phyloP scores from a whole-genome alignment of 2,329 filamentous ascomycete genomes.

The Cucurbitaria berberidis region DNA sequence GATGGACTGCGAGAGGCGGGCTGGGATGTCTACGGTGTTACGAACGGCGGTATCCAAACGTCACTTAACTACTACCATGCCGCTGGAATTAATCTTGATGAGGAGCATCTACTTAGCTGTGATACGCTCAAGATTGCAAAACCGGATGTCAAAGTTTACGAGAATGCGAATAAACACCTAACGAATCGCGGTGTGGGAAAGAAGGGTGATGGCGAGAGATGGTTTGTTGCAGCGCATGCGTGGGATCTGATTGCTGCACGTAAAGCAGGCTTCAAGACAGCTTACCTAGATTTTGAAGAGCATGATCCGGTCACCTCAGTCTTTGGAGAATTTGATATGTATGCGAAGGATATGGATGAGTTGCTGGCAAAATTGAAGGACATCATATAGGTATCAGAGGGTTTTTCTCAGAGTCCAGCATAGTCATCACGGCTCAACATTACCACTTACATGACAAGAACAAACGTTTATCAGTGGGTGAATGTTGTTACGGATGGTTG shows the following conservation, averaged over 20 bases:
- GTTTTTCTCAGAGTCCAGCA: no score
- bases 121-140: conserved; percentile 29
- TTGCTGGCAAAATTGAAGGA: conserved; percentile 27
- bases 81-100: conserved; percentile 26
- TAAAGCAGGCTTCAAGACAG: conserved; percentile 31
- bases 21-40: conserved; percentile 31
- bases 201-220: conserved; percentile 22
- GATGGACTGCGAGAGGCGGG: conserved; percentile 26
- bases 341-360: conserved; percentile 29
- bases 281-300: conserved; percentile 34
- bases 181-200: conserved; percentile 4
- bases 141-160: conserved; percentile 29
- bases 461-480: no score
- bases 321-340: conserved; percentile 35
- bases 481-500: no score
- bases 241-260: conserved; percentile 32
- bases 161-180: conserved; percentile 24
- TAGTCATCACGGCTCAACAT: no score
- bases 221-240: conserved; percentile 35
- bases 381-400: not conserved
- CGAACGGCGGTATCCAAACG: conserved; percentile 27
- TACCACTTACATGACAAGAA: no score
- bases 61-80: conserved; percentile 24
- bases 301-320: conserved; percentile 30
- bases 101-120: conserved; percentile 27